Percentiles rank a stretch among this genome's conserved stretches.
These are phyloP conservation scores for Luffa acutangula DNA, from an alignment of 306 rosid genomes.

Conservation along the genomic window DNA sequence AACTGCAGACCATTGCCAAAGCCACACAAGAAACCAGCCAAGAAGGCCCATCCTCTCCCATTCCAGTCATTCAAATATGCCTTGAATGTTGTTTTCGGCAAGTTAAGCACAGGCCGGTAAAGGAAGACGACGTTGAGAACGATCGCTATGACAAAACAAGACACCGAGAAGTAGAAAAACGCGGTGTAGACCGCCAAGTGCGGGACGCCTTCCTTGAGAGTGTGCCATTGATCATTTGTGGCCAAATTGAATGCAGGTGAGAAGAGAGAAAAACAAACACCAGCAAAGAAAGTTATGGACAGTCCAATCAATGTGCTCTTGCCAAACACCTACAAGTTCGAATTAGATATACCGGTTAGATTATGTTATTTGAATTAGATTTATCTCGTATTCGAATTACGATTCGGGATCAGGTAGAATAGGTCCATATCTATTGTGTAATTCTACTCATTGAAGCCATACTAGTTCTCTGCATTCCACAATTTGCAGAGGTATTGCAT, in stretches of 20 bases:
- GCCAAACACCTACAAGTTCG: neutral
- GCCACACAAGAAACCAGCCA: slow-evolving; percentile 1
- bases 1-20: slow-evolving; percentile 1
- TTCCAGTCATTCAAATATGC: neutral
- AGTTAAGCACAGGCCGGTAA: neutral
- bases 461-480: neutral
- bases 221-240: slow-evolving; percentile 1
- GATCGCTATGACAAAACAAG: neutral
- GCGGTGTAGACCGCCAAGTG: neutral
- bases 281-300: neutral
- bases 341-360: neutral
- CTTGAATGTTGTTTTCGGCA: neutral
- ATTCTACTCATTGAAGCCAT: neutral
- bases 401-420: too few species aligned
- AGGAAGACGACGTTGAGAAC: neutral
- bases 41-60: slow-evolving; percentile 1
- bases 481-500: neutral
- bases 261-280: neutral
- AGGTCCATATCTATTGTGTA: neutral
- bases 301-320: neutral
- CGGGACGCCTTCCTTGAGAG: neutral
- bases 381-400: neutral
- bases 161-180: neutral
- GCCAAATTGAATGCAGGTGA: neutral
- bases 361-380: neutral